These are phyloP conservation scores for Clarireedia homoeocarpa DNA, from an alignment of 2,329 filamentous ascomycete genomes.

Conservation along the genomic window DNA sequence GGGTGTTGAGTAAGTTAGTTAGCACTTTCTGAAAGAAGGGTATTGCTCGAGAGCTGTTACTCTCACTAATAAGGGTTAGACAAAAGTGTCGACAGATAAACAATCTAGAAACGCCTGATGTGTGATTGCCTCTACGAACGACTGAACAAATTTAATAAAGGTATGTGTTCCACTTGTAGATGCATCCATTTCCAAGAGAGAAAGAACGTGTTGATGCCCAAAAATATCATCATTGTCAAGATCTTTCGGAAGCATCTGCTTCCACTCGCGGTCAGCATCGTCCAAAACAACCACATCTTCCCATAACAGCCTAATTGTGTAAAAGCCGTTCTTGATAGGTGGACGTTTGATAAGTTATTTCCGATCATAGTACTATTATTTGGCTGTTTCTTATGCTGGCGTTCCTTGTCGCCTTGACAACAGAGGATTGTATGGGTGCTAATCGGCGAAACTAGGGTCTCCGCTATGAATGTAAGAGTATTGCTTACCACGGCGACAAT, in stretches of 20 bases:
- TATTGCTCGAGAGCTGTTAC: too few species aligned
- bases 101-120: too few species aligned
- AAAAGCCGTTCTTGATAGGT: conserved; percentile 9
- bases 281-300: conserved; percentile 11
- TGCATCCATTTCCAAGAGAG: not conserved
- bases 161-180: not conserved
- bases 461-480: conserved; percentile 10
- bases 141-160: not conserved
- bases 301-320: conserved; percentile 12
- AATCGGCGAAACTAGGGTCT: not conserved
- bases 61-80: too few species aligned
- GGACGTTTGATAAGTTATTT: conserved; percentile 11
- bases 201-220: not conserved
- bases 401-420: conserved; percentile 8
- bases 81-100: too few species aligned
- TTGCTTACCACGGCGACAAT: conserved; percentile 7
- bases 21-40: too few species aligned
- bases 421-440: not conserved
- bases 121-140: too few species aligned
- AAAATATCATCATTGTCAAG: conserved; percentile 10
- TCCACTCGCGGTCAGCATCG: conserved; percentile 10
- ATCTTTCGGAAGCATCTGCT: conserved; percentile 14
- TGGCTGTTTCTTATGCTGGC: conserved; percentile 8
- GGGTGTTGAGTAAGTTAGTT: too few species aligned
- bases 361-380: conserved; percentile 13